Base-by-base conservation (phyloP, 441 rosid species). In the Melastoma candidum region DNA sequence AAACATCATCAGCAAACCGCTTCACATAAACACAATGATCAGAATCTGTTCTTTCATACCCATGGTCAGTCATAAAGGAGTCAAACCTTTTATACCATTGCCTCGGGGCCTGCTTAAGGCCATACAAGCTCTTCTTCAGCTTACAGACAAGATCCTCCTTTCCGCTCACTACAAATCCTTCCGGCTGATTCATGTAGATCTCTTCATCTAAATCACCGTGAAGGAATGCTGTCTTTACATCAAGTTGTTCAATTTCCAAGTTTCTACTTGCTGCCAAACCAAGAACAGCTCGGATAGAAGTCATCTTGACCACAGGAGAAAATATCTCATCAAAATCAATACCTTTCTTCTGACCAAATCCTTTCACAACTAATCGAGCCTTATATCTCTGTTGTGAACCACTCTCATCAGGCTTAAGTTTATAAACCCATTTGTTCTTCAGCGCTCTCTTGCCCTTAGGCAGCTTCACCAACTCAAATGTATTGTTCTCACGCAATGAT, bases 331-430 rank as follows among this genome's bases (percentile, higher is more conserved):
- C 29, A 48, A 24, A 48, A 0, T 25, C 51, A 48, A 27, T 17
- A 17, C 5, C 51, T 29, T 46, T n/a, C 13, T 12, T 29, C 51
- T 27, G 45, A 1, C 4, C 43, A 13, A 27, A 14, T 1, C 43
- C 60, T 6, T 56, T 56, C 22, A 47, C 60, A 12, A 13, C 51
- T 12, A 47, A 7, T n/a, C 55, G n/a, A 3, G 57, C 60, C 24
- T 47, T 56, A 13, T 13, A 29, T 12, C 39, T 27, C 26, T 0
- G 13, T 8, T 22, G 25, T 27, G 10, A 22, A 12, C 26, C n/a
- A 14, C n/a, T 25, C 32, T 27, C 51, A 46, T 56, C 26, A 2
- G 13, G 10, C 32, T 47, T 48, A 12, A 48, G 26, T 48, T 0
- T 10, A 13, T 26, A 56, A 2, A 56, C 14, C 45, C 51, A 47